These are phyloP conservation scores for Crucibulum cyathiforme DNA, from an alignment of 1,284 basidiomycete genomes.

Conservation along the genomic window DNA sequence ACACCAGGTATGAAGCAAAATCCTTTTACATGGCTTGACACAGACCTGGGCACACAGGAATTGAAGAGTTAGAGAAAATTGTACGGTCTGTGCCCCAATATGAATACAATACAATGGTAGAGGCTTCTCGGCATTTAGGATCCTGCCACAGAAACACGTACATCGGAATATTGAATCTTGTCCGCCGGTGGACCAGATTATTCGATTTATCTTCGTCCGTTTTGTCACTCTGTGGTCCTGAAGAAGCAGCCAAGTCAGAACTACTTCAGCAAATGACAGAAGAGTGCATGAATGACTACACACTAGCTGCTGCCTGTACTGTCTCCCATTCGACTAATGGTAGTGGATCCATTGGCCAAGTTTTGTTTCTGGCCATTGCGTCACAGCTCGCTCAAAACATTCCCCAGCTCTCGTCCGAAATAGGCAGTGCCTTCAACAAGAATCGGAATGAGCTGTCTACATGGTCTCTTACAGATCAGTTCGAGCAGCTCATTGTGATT, in stretches of 20 bases:
- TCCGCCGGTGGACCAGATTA: background rate
- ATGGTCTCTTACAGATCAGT: background rate
- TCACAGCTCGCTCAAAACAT: background rate
- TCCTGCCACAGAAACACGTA: background rate
- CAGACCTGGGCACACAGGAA: too few species aligned
- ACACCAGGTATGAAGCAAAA: too few species aligned
- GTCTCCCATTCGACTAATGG: background rate
- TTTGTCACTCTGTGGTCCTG: background rate
- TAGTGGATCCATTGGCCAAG: background rate
- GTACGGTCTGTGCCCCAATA: too few species aligned
- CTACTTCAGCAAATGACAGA: background rate
- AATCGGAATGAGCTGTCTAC: background rate
- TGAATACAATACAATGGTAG: too few species aligned
- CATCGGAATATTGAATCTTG: background rate
- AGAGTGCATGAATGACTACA: background rate
- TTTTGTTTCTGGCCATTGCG: background rate
- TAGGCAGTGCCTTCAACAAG: background rate
- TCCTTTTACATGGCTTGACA: too few species aligned
- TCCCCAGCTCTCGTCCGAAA: background rate
- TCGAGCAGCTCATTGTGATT: background rate
- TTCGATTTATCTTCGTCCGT: background rate
- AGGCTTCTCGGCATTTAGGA: background rate
- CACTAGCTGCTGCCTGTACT: background rate
- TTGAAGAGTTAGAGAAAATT: too few species aligned
- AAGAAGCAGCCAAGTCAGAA: background rate